Evolutionary conservation across 768 basidiomycete genomes (phyloP), one percentile per base, ranked within the genome.

Genomic region (Boletus reticulatus): DNA sequence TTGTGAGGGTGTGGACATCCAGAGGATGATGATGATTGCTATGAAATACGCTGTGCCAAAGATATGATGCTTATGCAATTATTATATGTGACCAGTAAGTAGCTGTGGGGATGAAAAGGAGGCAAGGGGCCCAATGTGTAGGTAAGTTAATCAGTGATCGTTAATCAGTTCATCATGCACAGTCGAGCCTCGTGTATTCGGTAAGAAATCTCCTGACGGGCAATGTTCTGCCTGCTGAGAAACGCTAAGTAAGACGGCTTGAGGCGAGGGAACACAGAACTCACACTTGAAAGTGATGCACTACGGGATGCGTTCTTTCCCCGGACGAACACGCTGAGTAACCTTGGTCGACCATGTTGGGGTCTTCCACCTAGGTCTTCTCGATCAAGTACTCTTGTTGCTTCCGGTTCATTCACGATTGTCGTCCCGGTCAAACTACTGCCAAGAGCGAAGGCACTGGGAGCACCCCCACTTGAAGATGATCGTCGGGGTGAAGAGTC

Each of bases 381-480:
- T n/a, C 48, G 63, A 58, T 61, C 62, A 36, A 37, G 41, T 49
- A 50, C 22, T 36, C 67, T 66, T n/a, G 72, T 57, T 17, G 63
- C 34, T 55, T 80, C 80, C 1, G 80, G 76, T 61, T 81, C 81
- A 44, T 73, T 68, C 19, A 72, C 73, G 19, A 79, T 53, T 19
- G 72, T 65, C 51, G 68, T 59, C 16, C 72, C 67, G 6, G 70
- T 71, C 38, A 74, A 54, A 20, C 36, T 55, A 41, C 41, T 58
- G 11, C 24, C 48, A 6, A 24, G 39, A 36, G n/a, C n/a, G 4
- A 45, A 51, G 22, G 39, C 24, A 12, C 22, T 34, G 3, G 58
- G 49, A 43, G 22, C 20, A 37, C 46, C 43, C 7, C 58, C 56
- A 34, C 58, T 64, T 12, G 71, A 67, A n/a, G 59, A 67, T 12